Percentiles rank a stretch among this genome's conserved stretches.
Conservation (phyloP, 148 eudicot species). For the Spergularia marina region DNA sequence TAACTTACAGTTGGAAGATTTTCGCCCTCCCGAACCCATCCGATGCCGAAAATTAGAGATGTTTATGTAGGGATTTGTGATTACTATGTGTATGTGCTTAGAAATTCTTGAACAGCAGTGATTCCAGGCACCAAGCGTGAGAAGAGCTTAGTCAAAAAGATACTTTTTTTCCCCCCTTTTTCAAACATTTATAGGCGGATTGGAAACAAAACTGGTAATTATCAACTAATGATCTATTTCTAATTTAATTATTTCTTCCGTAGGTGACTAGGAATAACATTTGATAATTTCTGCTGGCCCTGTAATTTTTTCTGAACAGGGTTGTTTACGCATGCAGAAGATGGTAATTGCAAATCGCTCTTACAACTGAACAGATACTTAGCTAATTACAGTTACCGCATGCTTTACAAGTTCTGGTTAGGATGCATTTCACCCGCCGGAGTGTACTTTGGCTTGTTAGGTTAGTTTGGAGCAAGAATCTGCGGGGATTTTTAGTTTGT, state of each 20-base stretch:
- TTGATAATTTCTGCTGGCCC: background rate
- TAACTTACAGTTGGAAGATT: slow-evolving; percentile 47
- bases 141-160: slow-evolving; percentile 10
- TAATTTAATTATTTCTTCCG: background rate
- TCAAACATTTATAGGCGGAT: slow-evolving; percentile 19
- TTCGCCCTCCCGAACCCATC: slow-evolving; percentile 56
- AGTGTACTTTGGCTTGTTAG: no score
- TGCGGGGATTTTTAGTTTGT: no score
- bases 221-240: slow-evolving; percentile 15
- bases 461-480: no score
- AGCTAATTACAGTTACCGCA: background rate
- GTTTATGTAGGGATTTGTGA: slow-evolving; percentile 47
- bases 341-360: background rate
- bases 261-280: background rate
- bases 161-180: background rate
- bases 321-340: background rate
- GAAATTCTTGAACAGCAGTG: slow-evolving; percentile 16
- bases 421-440: no score
- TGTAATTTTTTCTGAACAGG: background rate
- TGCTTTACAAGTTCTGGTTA: background rate
- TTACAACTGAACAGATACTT: no score
- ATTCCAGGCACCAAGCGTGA: slow-evolving; percentile 18
- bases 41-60: slow-evolving; percentile 62
- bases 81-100: slow-evolving; percentile 22
- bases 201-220: slow-evolving; percentile 16